Base-by-base conservation (phyloP, 106 monocot genomes). In the Phalaenopsis equestris region DNA sequence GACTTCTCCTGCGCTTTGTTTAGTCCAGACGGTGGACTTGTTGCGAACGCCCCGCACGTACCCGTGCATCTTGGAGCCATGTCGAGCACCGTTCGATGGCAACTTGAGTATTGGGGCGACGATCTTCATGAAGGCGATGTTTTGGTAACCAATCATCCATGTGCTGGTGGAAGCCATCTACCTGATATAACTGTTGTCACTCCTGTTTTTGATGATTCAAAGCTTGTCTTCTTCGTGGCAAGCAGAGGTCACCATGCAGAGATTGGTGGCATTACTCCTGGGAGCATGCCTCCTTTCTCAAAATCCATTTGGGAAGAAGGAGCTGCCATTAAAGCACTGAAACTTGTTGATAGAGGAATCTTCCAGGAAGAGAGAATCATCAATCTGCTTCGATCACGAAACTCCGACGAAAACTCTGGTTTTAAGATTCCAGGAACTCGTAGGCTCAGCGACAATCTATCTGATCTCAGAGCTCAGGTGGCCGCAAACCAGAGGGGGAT, bases 211-310 rank as follows among this genome's bases (percentile, higher is more conserved):
- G 86, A 89, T 78, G 67, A 85, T 74, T 86, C 83, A 24, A 89
- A 91, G 78, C 61, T 94, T 11, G 89, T 98, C n/a, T 98, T 98
- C 65, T 98, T 98, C 78, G 98, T 98, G 72, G 97, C 98, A 6
- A 98, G 92, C 84, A 78, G 98, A 85, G 98, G 98, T 0, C 94
- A 98, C 72, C 98, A 98, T 87, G 94, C 98, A 15, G 98, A 98
- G 78, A 94, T 98, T 21, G 98, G 94, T 76, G 98, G 98, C 21
- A 86, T 92, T 41, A 98, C 98, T 55, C 98, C 98, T 1, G 98
- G 98, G 57, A 98, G 98, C 81, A 98, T 98, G 92, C 98, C 98
- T 0, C 98, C 98, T 6, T 98, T 94, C 77, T 98, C 98, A 15
- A 98, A 98, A 77, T 76, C 86, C 8, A 86, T 98, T 67, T 92